Evolutionary conservation across 345 rosid species (phyloP).

Genomic region (Sisymbrium irio): DNA sequence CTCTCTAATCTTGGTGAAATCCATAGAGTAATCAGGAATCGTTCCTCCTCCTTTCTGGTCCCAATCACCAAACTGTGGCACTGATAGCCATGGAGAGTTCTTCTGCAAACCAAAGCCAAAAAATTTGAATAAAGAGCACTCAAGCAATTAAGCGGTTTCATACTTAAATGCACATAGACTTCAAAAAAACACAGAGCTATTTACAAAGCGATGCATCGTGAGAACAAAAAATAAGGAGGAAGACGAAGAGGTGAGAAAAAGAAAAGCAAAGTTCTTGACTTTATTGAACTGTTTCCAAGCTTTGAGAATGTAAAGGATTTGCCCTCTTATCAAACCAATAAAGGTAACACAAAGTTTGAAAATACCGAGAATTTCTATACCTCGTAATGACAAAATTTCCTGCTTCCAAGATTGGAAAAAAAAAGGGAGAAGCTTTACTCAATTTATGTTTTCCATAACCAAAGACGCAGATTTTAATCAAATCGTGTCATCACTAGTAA

Average conservation of each 20-base stretch:
- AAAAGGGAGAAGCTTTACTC: conserved; percentile 1
- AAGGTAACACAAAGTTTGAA: not conserved
- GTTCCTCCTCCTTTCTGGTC: conserved; percentile 81
- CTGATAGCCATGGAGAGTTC: conserved; percentile 84
- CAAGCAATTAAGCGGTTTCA: not conserved
- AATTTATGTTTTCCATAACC: not conserved
- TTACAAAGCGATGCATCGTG: conserved; percentile 35
- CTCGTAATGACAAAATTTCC: conserved; percentile 14
- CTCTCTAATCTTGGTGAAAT: conserved; percentile 93
- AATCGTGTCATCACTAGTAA: not conserved
- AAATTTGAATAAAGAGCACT: not conserved
- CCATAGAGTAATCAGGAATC: conserved; percentile 87
- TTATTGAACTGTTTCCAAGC: conserved; percentile 4
- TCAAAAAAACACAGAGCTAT: not conserved
- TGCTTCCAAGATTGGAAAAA: not conserved
- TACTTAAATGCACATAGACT: not conserved
- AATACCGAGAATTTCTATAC: not conserved
- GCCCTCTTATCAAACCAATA: conserved; percentile 15
- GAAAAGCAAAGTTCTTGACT: conserved; percentile 16
- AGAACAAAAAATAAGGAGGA: not conserved
- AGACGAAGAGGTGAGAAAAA: not conserved
- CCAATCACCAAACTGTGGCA: conserved; percentile 99
- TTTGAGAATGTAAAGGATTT: not conserved
- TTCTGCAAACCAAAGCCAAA: conserved; percentile 42
- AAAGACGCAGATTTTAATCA: not conserved